phyloP scores from a whole-genome alignment of 1,284 basidiomycete species.

The Cutaneotrichosporon sp. region DNA sequence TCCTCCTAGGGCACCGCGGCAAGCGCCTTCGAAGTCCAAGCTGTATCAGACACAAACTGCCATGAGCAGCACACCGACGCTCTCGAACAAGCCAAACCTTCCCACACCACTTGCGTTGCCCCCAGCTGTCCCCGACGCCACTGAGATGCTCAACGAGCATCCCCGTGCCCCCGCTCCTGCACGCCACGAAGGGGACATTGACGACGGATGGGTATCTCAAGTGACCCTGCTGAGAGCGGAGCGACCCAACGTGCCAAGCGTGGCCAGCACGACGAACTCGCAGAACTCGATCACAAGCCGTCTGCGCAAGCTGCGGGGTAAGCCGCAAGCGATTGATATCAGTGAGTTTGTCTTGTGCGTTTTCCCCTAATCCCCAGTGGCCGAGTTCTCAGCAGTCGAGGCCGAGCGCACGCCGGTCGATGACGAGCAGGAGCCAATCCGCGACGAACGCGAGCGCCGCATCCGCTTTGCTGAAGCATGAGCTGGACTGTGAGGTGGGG shows the following conservation, averaged over 20 bases:
- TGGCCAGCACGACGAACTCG: slow-evolving; percentile 3
- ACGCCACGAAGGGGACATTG: too few species aligned
- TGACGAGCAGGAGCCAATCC: slow-evolving; percentile 27
- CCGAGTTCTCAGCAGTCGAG: slow-evolving; percentile 29
- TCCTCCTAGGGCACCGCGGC: background rate
- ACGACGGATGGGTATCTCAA: too few species aligned
- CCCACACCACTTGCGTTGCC: too few species aligned
- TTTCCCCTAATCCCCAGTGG: slow-evolving; percentile 14
- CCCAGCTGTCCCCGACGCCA: too few species aligned
- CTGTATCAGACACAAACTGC: background rate
- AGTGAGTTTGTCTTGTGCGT: background rate
- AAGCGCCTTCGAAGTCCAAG: background rate
- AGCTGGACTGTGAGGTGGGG: background rate
- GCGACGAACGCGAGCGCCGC: slow-evolving; percentile 29
- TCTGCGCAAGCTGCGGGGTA: slow-evolving; percentile 14
- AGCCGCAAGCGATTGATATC: slow-evolving; percentile 20
- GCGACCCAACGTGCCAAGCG: background rate
- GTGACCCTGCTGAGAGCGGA: too few species aligned
- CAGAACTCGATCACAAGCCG: slow-evolving; percentile 2
- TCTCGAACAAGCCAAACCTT: too few species aligned
- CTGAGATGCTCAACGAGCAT: too few species aligned
- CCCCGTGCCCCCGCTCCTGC: too few species aligned
- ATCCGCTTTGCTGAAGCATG: slow-evolving; percentile 36
- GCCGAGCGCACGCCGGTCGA: slow-evolving; percentile 16
- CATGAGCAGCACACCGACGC: background rate